phyloP scores from a whole-genome alignment of 345 rosid genomes.

The Euphorbia tirucalli region DNA sequence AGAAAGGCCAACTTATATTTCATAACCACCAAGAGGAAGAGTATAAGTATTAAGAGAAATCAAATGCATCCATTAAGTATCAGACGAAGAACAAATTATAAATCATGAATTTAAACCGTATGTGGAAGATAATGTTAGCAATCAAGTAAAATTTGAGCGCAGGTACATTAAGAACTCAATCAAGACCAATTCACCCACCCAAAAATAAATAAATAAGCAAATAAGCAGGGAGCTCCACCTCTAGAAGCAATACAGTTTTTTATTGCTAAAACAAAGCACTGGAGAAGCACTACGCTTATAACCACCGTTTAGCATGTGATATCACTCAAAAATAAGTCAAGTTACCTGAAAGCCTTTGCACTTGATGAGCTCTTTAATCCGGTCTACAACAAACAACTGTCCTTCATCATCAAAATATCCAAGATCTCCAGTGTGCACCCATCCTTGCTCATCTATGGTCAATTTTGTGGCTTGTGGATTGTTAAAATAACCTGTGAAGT shows the following conservation, averaged over 20 bases:
- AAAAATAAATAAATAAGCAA: too few species aligned
- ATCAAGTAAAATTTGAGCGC: not conserved
- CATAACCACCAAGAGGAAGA: not conserved
- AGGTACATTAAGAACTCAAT: not conserved
- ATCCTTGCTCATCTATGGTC: slow-evolving; percentile 68
- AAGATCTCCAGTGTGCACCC: slow-evolving; percentile 88
- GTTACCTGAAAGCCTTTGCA: slow-evolving; percentile 84
- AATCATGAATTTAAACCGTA: not conserved
- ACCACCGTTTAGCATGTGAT: not conserved
- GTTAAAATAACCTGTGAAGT: slow-evolving; percentile 61
- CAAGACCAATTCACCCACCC: not conserved
- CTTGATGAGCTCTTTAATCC: slow-evolving; percentile 85
- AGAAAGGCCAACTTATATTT: not conserved
- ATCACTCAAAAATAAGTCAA: not conserved
- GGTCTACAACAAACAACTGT: slow-evolving; percentile 65
- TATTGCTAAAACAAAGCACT: not conserved
- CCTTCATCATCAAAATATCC: slow-evolving; percentile 81
- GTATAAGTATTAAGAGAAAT: not conserved
- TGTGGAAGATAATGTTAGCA: not conserved
- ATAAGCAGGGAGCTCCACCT: not conserved
- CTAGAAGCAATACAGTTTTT: not conserved
- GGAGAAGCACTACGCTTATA: not conserved
- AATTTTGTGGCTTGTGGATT: slow-evolving; percentile 70
- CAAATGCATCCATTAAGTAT: not conserved
- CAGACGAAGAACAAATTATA: not conserved